Evolutionary conservation across 768 basidiomycete species (phyloP).

Genomic region (Boletus speciosus): DNA sequence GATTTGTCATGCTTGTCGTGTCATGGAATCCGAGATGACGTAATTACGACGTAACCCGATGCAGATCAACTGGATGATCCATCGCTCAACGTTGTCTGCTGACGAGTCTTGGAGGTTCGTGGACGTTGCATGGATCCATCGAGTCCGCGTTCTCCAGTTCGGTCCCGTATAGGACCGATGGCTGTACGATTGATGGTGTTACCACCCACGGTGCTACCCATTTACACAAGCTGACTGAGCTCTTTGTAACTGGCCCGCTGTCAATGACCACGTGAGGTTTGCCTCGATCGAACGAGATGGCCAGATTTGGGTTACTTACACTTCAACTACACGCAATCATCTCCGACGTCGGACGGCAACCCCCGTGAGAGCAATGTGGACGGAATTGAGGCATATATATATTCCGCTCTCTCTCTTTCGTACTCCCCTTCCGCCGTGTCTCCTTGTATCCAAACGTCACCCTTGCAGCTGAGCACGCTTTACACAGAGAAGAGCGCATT

Average conservation of each 20-base stretch:
- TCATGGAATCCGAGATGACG: no score
- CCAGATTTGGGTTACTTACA: not conserved
- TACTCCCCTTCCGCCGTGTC: not conserved
- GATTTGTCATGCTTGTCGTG: no score
- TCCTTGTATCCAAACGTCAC: not conserved
- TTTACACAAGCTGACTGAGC: not conserved
- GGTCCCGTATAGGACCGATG: no score
- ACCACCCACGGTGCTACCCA: no score
- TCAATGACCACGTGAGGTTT: not conserved
- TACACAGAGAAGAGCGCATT: not conserved
- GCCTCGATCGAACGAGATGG: not conserved
- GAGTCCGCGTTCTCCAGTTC: no score
- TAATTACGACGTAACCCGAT: no score
- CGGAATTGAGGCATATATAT: not conserved
- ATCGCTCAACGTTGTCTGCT: no score
- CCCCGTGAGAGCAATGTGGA: not conserved
- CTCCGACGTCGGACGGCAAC: not conserved
- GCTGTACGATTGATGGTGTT: no score
- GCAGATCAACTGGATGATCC: no score
- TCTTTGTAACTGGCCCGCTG: slow-evolving; percentile 1
- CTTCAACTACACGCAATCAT: not conserved
- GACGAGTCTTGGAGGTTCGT: no score
- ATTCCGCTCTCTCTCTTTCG: not conserved
- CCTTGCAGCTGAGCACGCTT: not conserved
- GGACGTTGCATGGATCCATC: no score